Evolutionary conservation across 73 alveolate species (phyloP), one percentile per base, ranked within the genome.

Genomic region (Halteria grandinella): DNA sequence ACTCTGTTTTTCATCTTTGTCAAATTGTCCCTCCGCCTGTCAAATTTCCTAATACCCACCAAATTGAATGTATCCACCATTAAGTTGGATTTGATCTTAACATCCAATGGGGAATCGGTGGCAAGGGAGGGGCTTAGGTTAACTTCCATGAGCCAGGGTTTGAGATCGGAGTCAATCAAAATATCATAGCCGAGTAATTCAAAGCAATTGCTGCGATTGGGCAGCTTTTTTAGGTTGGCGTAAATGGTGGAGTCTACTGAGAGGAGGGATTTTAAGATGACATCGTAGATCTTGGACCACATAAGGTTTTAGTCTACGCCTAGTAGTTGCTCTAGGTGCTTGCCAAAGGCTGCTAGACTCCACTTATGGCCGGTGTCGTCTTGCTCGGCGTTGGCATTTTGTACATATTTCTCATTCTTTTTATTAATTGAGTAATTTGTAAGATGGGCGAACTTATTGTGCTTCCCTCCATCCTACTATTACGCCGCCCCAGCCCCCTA

Each of bases 71-170:
- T 89, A 49, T 86, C 96, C 20, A 95, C 60, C 47, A 93, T 73
- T 47, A 89, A 82, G 41, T 86, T 87, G 21, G 87, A 63, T 60
- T 94, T 94, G 17, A 89, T 91, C 59, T 84, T 55, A 33, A 70
- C 40, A 87, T 91, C 97, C 0, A 70, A 18, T 55, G 95, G 95
- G 53, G 97, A 82, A 83, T 88, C 90, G 45, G 91, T 84, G 27
- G 94, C 96, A 21, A 93, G 58, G 3, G 96, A 80, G 15, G 98
- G 98, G 17, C 94, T 87, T 28, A 90, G 69, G 73, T 93, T 93
- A 27, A 91, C 93, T 91, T 93, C 98, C 76, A 93, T 72, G 18
- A 93, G 85, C 96, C 97, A 93, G 0, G 98, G 97, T 41, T 90
- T 87, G 12, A 93, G 66, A 12, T 89, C 90, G 12, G 82, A 85